Evolutionary conservation across 2,329 filamentous ascomycete species (phyloP).

Genomic region (Diaporthe sp.): DNA sequence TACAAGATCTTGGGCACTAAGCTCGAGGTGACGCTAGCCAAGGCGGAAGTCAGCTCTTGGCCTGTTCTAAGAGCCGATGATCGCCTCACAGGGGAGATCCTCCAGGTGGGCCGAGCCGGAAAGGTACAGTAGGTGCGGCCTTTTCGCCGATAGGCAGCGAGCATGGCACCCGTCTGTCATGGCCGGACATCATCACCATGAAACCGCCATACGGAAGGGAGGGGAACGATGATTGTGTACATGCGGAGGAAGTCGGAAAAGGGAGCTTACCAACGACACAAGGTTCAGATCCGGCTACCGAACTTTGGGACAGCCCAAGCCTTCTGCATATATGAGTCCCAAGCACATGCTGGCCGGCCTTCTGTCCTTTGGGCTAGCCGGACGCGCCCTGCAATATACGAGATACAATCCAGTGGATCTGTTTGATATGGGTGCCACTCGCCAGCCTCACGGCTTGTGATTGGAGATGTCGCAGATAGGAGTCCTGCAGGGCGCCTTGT

Average conservation of each 20-base stretch:
- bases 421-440: constrained; percentile 28
- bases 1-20: constrained; percentile 92
- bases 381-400: constrained; percentile 13
- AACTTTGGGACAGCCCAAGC: not conserved
- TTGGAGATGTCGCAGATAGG: constrained; percentile 31
- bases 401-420: constrained; percentile 30
- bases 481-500: constrained; percentile 19
- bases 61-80: constrained; percentile 88
- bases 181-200: constrained; percentile 5
- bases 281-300: constrained; percentile 21
- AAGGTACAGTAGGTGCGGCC: constrained; percentile 45
- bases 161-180: not conserved
- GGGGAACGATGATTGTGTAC: not conserved
- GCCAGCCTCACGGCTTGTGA: constrained; percentile 25
- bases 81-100: constrained; percentile 77
- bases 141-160: constrained; percentile 10
- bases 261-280: not conserved
- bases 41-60: constrained; percentile 85
- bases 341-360: constrained; percentile 6
- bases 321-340: no score
- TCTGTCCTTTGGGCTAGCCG: constrained; percentile 6
- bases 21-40: constrained; percentile 82
- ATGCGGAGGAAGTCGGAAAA: not conserved
- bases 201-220: constrained; percentile 7
- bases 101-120: constrained; percentile 89